A percentile compares a stretch with the other conserved stretches of the same genome.
Evolutionary conservation across 495 filamentous ascomycete genomes (phyloP).

Genomic region (Cercophora sp.): DNA sequence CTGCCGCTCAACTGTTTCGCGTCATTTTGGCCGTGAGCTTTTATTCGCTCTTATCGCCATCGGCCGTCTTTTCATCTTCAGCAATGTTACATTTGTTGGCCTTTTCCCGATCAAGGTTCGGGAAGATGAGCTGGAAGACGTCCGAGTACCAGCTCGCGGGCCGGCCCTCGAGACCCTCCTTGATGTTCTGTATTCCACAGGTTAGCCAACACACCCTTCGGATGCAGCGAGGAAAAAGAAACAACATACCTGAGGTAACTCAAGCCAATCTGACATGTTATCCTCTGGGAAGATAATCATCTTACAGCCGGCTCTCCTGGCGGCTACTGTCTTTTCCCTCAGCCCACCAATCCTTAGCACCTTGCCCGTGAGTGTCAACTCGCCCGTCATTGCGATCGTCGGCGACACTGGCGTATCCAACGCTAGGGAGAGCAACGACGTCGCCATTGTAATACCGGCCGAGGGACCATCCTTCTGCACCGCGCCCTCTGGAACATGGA

Average conservation of each 20-base stretch:
- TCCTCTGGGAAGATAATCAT: constrained; percentile 94
- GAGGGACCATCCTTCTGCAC: constrained; percentile 95
- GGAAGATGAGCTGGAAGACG: constrained; percentile 88
- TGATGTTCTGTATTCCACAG: constrained; percentile 75
- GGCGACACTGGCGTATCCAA: constrained; percentile 73
- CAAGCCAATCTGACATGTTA: constrained; percentile 94
- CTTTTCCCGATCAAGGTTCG: constrained; percentile 65
- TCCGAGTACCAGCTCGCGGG: constrained; percentile 92
- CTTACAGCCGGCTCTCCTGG: constrained; percentile 86
- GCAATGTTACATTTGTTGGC: constrained; percentile 65
- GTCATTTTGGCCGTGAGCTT: background rate
- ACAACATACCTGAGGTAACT: constrained; percentile 83
- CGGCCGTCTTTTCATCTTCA: constrained; percentile 46
- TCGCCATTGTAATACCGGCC: constrained; percentile 97
- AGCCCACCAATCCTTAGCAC: constrained; percentile 94
- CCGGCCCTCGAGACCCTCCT: constrained; percentile 85
- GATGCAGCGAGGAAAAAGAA: background rate
- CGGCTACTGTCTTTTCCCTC: constrained; percentile 98
- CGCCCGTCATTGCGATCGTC: constrained; percentile 96
- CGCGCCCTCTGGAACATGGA: constrained; percentile 96
- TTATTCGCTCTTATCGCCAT: constrained; percentile 35
- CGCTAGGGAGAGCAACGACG: constrained; percentile 78
- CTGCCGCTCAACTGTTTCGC: no score
- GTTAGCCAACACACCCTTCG: constrained; percentile 33
- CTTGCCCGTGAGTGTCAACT: constrained; percentile 96